phyloP scores from a whole-genome alignment of 257 asterid species.

The Apocynum venetum region DNA sequence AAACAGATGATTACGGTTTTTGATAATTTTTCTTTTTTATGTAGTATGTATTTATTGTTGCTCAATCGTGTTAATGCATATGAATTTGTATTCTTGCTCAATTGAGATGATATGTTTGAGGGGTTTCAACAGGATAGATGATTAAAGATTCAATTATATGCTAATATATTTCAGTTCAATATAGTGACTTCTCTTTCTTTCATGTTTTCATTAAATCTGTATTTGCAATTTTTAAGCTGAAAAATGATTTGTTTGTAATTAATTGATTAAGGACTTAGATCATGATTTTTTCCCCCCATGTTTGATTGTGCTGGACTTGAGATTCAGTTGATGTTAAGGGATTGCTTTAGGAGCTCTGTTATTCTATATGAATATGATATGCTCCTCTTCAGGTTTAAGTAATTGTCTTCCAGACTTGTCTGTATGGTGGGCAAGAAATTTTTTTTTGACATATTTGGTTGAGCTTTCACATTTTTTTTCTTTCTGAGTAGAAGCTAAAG shows the following conservation, averaged over 20 bases:
- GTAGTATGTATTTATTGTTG: too few species aligned
- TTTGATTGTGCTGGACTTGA: constrained; percentile 17
- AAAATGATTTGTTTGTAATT: not conserved
- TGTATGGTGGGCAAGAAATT: not conserved
- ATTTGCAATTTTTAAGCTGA: too few species aligned
- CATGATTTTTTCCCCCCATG: too few species aligned
- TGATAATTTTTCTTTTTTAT: too few species aligned
- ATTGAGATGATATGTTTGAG: too few species aligned
- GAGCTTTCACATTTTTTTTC: not conserved
- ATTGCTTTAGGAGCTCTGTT: not conserved
- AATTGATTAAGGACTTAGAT: not conserved
- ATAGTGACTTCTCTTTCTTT: not conserved
- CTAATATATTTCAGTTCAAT: not conserved
- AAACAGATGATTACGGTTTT: not conserved
- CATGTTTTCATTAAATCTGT: too few species aligned
- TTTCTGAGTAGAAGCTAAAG: not conserved
- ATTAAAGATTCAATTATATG: not conserved
- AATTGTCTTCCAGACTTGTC: not conserved
- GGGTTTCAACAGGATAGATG: not conserved
- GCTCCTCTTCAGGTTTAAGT: constrained; percentile 17
- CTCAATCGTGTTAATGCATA: too few species aligned
- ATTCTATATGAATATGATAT: constrained; percentile 5
- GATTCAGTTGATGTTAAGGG: not conserved
- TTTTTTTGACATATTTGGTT: not conserved
- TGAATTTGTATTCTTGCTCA: too few species aligned